phyloP scores from a whole-genome alignment of 1,139 yeast genomes.

The Taiozyma sp. region DNA sequence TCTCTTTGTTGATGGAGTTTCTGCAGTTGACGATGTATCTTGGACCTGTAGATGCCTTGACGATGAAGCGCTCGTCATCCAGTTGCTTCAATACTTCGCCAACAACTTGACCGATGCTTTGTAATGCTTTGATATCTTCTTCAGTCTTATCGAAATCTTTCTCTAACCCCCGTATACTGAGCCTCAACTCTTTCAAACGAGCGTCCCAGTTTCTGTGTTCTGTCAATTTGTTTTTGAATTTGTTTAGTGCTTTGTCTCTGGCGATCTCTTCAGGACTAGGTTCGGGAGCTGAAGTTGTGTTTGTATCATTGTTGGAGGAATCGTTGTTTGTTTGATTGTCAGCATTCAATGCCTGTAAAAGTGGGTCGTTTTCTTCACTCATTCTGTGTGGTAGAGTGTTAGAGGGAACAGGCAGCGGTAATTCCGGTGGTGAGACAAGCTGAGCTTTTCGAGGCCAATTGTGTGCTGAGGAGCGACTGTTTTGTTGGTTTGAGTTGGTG shows the following conservation, averaged over 20 bases:
- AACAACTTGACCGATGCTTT: slow-evolving; percentile 94
- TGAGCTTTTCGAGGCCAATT: neutral
- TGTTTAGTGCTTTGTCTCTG: slow-evolving; percentile 71
- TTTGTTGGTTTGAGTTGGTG: neutral
- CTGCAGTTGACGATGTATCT: slow-evolving; percentile 97
- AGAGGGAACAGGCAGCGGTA: neutral
- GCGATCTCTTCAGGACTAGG: slow-evolving; percentile 55
- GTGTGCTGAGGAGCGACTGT: neutral
- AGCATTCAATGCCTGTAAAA: slow-evolving; percentile 60
- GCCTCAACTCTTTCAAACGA: slow-evolving; percentile 76
- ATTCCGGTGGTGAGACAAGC: neutral
- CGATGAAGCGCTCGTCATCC: slow-evolving; percentile 92
- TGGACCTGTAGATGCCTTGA: slow-evolving; percentile 96
- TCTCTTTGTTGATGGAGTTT: slow-evolving; percentile 80
- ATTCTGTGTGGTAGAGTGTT: slow-evolving; percentile 23
- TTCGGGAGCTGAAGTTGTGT: slow-evolving; percentile 20
- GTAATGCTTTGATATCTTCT: slow-evolving; percentile 94
- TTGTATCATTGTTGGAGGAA: slow-evolving; percentile 1
- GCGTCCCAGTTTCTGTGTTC: slow-evolving; percentile 97
- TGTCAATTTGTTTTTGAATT: slow-evolving; percentile 77
- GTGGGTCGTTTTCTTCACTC: slow-evolving; percentile 71
- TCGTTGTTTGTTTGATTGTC: slow-evolving; percentile 5
- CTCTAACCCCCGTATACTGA: slow-evolving; percentile 79
- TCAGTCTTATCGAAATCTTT: slow-evolving; percentile 89
- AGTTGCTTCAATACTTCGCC: slow-evolving; percentile 97